Percentiles rank a stretch among this genome's conserved stretches.
Conservation (phyloP, 805 yeast genomes). For the Kuraishia floccosa region DNA sequence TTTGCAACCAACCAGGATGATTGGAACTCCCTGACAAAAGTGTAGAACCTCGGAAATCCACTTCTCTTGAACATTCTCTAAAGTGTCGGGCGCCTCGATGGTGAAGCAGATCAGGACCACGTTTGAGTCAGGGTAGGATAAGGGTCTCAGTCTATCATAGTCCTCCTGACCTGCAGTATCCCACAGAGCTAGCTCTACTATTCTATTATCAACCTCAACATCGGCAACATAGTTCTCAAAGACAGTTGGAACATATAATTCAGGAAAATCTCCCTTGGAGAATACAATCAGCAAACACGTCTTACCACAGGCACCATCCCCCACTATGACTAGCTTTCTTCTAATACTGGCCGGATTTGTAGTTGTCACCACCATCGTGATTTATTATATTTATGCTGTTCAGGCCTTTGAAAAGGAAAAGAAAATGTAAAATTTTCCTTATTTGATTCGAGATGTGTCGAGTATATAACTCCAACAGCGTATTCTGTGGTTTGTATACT, state of each 20-base stretch:
- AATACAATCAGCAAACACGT: constrained; percentile 82
- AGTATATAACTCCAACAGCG: too few species aligned
- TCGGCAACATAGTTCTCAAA: constrained; percentile 97
- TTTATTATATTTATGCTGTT: too few species aligned
- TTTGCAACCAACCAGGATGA: constrained; percentile 87
- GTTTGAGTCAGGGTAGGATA: constrained; percentile 86
- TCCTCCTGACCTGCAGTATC: constrained; percentile 99
- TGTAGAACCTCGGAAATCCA: constrained; percentile 92
- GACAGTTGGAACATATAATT: constrained; percentile 91
- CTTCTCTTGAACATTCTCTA: constrained; percentile 89
- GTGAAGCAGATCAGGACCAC: constrained; percentile 89
- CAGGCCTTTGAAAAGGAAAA: too few species aligned
- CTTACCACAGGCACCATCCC: constrained; percentile 97
- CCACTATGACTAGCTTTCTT: constrained; percentile 86
- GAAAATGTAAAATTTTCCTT: too few species aligned
- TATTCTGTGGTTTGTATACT: too few species aligned
- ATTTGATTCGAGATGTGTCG: too few species aligned
- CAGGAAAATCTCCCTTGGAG: constrained; percentile 86
- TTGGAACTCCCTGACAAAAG: constrained; percentile 91
- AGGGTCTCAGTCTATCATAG: constrained; percentile 86
- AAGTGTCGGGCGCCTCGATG: constrained; percentile 82
- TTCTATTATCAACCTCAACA: constrained; percentile 83
- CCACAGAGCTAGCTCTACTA: constrained; percentile 91
- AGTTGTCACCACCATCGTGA: too few species aligned
- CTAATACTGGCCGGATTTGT: constrained; percentile 48